A percentile compares a stretch with the other conserved stretches of the same genome.
phyloP scores from a whole-genome alignment of 2,329 filamentous ascomycete genomes.

The Parastagonospora avenae region DNA sequence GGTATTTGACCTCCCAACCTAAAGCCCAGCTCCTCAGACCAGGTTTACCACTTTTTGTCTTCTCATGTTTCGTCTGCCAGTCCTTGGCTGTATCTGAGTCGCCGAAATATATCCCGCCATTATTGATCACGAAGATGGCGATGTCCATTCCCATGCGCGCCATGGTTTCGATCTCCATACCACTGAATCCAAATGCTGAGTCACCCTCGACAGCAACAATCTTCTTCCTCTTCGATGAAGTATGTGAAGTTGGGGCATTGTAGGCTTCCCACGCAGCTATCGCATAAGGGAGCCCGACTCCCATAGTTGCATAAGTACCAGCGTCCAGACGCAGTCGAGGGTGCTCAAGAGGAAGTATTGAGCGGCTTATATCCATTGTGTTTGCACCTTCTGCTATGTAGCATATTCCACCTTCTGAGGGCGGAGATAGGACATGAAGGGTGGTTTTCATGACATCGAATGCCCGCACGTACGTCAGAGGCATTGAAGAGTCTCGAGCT shows the following conservation, averaged over 20 bases:
- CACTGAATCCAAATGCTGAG: constrained; percentile 61
- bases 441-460: constrained; percentile 60
- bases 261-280: constrained; percentile 63
- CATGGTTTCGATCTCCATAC: constrained; percentile 63
- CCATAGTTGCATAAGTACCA: constrained; percentile 65
- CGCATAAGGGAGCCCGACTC: constrained; percentile 62
- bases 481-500: constrained; percentile 28
- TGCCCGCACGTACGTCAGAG: constrained; percentile 37
- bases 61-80: constrained; percentile 52
- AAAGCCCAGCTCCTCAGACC: constrained; percentile 57
- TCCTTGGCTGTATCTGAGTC: constrained; percentile 45
- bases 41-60: constrained; percentile 35
- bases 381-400: constrained; percentile 65
- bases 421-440: constrained; percentile 54
- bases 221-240: constrained; percentile 52
- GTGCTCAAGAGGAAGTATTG: constrained; percentile 59
- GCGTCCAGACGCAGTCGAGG: constrained; percentile 63
- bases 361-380: constrained; percentile 66
- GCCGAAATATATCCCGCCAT: constrained; percentile 52
- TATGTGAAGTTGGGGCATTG: constrained; percentile 51
- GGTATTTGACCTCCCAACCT: constrained; percentile 61
- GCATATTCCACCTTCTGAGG: constrained; percentile 55
- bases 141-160: constrained; percentile 60
- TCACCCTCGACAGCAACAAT: constrained; percentile 63
- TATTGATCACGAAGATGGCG: constrained; percentile 62